phyloP scores from a whole-genome alignment of 441 rosid genomes.

The Populus hybrid region DNA sequence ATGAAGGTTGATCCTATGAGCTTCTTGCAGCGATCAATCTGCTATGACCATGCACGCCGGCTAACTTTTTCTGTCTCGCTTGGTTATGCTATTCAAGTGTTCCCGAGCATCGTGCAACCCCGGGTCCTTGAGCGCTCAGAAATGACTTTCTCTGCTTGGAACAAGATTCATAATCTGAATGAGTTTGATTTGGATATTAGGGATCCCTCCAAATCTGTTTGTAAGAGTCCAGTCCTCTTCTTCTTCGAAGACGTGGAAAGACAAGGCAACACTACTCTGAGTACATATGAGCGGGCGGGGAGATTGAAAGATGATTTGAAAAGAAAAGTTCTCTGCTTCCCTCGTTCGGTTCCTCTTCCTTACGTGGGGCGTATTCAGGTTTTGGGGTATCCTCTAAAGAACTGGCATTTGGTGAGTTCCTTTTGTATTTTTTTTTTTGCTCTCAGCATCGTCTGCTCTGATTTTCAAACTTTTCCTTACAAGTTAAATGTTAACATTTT shows the following conservation, averaged over 20 bases:
- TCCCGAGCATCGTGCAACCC: slow-evolving; percentile 57
- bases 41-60: slow-evolving; percentile 54
- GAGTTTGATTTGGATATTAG: slow-evolving; percentile 86
- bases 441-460: neutral
- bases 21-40: slow-evolving; percentile 78
- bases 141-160: slow-evolving; percentile 81
- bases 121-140: slow-evolving; percentile 76
- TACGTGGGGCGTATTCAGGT: slow-evolving; percentile 55
- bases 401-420: slow-evolving; percentile 75
- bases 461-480: neutral
- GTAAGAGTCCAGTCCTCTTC: slow-evolving; percentile 55
- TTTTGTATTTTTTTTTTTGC: neutral
- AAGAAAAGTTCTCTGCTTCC: slow-evolving; percentile 74
- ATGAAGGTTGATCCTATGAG: slow-evolving; percentile 63
- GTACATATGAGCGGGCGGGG: slow-evolving; percentile 47
- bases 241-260: slow-evolving; percentile 49
- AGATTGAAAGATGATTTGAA: slow-evolving; percentile 54
- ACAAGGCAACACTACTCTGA: slow-evolving; percentile 49
- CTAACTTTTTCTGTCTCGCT: slow-evolving; percentile 64
- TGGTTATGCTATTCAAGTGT: slow-evolving; percentile 81
- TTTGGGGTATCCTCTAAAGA: slow-evolving; percentile 48
- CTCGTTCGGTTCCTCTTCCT: slow-evolving; percentile 55
- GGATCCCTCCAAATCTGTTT: slow-evolving; percentile 56
- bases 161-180: slow-evolving; percentile 37
- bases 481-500: neutral